Base-by-base conservation (phyloP, 306 rosid genomes). In the Aeschynomene evenia region DNA sequence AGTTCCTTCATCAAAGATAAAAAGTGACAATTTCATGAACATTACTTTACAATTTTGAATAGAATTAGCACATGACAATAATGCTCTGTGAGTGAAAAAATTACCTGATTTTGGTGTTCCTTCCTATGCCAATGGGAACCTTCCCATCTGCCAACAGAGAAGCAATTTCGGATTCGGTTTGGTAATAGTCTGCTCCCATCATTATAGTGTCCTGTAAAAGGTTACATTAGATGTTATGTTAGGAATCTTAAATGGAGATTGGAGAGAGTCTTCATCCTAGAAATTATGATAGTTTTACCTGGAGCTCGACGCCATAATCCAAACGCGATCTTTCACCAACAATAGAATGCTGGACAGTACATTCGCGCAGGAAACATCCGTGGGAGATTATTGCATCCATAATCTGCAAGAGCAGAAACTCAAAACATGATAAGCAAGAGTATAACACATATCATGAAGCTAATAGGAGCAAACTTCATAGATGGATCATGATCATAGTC, bases 111-210 rank as follows among this genome's bases (percentile, higher is more conserved):
- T 90, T 93, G 54, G 94, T 80, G 77, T 88, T 90, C 65, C 68
- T 62, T 79, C 97, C 98, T 31, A 93, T 77, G 29, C 98, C 97
- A 15, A 93, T 82, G 2, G 98, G 98, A 46, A 93, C 91, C 79
- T 86, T 86, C 28, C 91, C 88, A 26, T 85, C 87, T 8, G 94
- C 97, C 37, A 90, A 68, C 29, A 86, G 83, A 63, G 87, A 80
- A 55, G 91, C 94, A 23, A 93, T 93, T 86, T 93, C 98, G 10
- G 94, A 46, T 81, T 93, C 97, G 21, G 98, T 93, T 90, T 93
- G 97, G 85, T 93, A 93, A 52, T 42, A 22, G 83, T 90, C 94
- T 39, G 98, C 98, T 71, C 98, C 98, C 97, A 93, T 83, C 98
- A 93, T 90, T 52, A 93, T 58, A 7, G 98, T 75, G 78, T 86